Evolutionary conservation across 768 basidiomycete genomes (phyloP), one percentile per base, ranked within the genome.

Genomic region (Tylopilus subfusipes): DNA sequence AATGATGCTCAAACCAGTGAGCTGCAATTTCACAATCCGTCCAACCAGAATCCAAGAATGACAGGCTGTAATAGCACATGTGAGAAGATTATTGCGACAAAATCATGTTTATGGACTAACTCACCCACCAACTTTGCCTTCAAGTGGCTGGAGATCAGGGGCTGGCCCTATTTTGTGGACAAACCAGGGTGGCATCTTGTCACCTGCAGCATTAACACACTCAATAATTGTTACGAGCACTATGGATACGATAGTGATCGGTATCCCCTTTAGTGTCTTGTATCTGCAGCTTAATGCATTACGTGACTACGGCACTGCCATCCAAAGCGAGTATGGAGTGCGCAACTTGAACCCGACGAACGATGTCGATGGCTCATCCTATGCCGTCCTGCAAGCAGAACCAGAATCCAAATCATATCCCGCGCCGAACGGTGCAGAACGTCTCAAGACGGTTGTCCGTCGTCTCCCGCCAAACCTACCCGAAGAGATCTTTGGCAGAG

Each of bases 401-500:
- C 50, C 63, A 68, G 42, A 74, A 56, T 54, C 55, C 30, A 72
- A 63, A 36, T 61, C 66, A 1, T 72, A 71, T 14, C 70, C 55
- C 18, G 52, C 57, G 8, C 60, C 51, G 4, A 66, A 53, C 19
- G 70, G 72, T 19, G 70, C 71, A 5, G 86, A 88, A 57, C 82
- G 88, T 5, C 74, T 93, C 63, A 98, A 99, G 78, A 85, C 85
- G 29, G 80, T 97, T 59, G 86, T 98, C 18, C 84, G 96, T 42
- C 76, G 92, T 38, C 77, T 98, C 5, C 96, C 96, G 0, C 89
- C 95, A 12, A 93, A 94, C 63, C 77, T 99, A 3, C 96, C 96
- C 5, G 93, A 94, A 62, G 84, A 84, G 2, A 73, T 97, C 50
- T 98, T 73, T 99, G 96, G 96, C 83, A 88, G 63, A 92, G 90